Evolutionary conservation across 306 rosid genomes (phyloP).

Genomic region (Lupinus albus): DNA sequence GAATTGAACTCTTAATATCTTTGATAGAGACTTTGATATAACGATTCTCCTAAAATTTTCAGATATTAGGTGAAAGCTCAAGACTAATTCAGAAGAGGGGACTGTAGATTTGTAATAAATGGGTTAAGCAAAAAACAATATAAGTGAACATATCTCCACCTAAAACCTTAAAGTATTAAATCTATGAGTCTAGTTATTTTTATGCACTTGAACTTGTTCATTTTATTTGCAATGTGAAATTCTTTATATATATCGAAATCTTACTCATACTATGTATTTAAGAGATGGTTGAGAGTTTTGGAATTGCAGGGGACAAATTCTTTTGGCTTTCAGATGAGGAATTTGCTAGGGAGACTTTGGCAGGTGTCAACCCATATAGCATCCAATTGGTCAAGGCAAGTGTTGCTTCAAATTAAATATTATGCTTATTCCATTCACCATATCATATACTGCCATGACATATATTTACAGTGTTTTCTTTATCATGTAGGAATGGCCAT

Average conservation of each 20-base stretch:
- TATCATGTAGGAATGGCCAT: constrained; percentile 53
- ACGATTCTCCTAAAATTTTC: too few species aligned
- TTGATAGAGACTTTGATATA: not conserved
- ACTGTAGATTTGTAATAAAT: too few species aligned
- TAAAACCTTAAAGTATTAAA: too few species aligned
- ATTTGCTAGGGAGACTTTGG: constrained; percentile 60
- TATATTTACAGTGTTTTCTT: not conserved
- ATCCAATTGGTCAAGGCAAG: constrained; percentile 51
- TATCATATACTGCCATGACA: not conserved
- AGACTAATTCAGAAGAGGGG: not conserved
- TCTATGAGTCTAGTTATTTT: too few species aligned
- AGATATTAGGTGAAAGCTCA: not conserved
- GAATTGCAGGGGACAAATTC: constrained; percentile 68
- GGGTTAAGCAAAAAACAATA: too few species aligned
- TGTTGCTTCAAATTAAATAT: not conserved
- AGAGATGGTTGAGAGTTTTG: constrained; percentile 15
- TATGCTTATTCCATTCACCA: not conserved
- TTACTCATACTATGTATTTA: too few species aligned
- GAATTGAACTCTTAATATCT: too few species aligned
- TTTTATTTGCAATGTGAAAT: too few species aligned
- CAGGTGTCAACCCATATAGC: constrained; percentile 54
- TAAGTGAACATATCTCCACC: too few species aligned
- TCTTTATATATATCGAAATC: too few species aligned
- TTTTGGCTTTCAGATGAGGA: constrained; percentile 83
- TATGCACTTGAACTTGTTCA: too few species aligned